phyloP scores from a whole-genome alignment of 2,329 filamentous ascomycete species.

The Penicillium thymicola region DNA sequence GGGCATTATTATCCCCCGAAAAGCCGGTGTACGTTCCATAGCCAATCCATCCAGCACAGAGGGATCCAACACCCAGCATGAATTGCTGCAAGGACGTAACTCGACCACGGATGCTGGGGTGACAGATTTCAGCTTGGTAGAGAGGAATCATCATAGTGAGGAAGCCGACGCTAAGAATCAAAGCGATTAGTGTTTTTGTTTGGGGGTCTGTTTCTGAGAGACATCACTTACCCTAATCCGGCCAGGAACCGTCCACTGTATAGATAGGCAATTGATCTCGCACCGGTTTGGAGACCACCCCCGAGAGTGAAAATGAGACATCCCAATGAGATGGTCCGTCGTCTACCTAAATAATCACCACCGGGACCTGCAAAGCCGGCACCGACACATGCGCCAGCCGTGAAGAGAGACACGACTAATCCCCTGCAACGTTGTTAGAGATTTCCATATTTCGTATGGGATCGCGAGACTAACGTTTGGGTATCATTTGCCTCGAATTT shows the following conservation, averaged over 20 bases:
- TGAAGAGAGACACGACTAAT: constrained; percentile 74
- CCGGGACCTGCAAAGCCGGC: constrained; percentile 61
- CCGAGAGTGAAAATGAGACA: constrained; percentile 69
- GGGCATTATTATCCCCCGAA: constrained; percentile 44
- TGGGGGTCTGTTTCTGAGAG: background rate
- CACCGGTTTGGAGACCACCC: constrained; percentile 69
- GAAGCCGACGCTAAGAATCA: constrained; percentile 51
- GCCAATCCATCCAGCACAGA: constrained; percentile 70
- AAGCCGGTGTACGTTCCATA: constrained; percentile 61
- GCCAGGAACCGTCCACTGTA: constrained; percentile 69
- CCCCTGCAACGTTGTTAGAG: constrained; percentile 45
- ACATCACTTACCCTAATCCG: constrained; percentile 45
- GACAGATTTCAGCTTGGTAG: constrained; percentile 76
- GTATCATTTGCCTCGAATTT: constrained; percentile 34
- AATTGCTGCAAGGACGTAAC: constrained; percentile 77
- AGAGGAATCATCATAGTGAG: constrained; percentile 65
- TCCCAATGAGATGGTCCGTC: constrained; percentile 69
- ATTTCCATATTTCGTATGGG: background rate
- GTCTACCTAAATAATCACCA: constrained; percentile 65
- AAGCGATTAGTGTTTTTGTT: constrained; percentile 40
- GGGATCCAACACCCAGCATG: constrained; percentile 73
- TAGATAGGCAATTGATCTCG: constrained; percentile 57
- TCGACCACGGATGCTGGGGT: constrained; percentile 72
- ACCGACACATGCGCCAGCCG: constrained; percentile 70
- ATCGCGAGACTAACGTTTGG: constrained; percentile 26